Evolutionary conservation across 169 alveolate species (phyloP).

Genomic region (Cryptosporidium viatorum): DNA sequence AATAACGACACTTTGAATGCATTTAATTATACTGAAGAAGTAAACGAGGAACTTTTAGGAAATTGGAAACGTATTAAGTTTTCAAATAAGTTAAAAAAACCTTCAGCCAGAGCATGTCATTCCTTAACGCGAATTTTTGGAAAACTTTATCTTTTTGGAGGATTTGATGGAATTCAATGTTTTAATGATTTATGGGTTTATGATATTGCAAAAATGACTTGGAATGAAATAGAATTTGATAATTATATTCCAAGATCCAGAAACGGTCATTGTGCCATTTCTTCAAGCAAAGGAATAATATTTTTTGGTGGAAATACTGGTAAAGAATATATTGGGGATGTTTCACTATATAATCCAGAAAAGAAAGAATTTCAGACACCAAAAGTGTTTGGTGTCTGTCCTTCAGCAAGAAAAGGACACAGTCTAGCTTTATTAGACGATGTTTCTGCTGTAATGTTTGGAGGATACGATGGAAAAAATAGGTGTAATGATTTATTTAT

Average conservation of each 20-base stretch:
- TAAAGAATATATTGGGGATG: slow-evolving; percentile 79
- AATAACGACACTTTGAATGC: slow-evolving; percentile 52
- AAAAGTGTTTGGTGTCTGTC: slow-evolving; percentile 77
- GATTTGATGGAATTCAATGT: slow-evolving; percentile 83
- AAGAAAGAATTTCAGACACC: slow-evolving; percentile 78
- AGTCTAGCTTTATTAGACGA: slow-evolving; percentile 76
- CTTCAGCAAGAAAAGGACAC: slow-evolving; percentile 83
- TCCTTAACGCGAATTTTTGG: slow-evolving; percentile 80
- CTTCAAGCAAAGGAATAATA: slow-evolving; percentile 77
- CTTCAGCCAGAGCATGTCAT: slow-evolving; percentile 84
- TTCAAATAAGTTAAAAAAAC: slow-evolving; percentile 72
- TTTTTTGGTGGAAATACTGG: slow-evolving; percentile 84
- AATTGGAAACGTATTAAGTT: slow-evolving; percentile 77
- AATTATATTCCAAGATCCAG: slow-evolving; percentile 82
- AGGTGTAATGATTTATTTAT: slow-evolving; percentile 43
- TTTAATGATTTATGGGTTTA: slow-evolving; percentile 81
- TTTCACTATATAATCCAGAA: slow-evolving; percentile 76
- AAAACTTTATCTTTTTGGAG: slow-evolving; percentile 81
- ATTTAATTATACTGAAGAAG: neutral
- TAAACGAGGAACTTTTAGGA: slow-evolving; percentile 74
- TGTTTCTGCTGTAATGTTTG: slow-evolving; percentile 35
- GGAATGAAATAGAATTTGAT: slow-evolving; percentile 80
- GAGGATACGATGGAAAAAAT: slow-evolving; percentile 69
- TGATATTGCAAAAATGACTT: slow-evolving; percentile 75
- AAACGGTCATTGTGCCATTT: slow-evolving; percentile 82